phyloP scores from a whole-genome alignment of 257 asterid genomes.

The Penstemon davidsonii region DNA sequence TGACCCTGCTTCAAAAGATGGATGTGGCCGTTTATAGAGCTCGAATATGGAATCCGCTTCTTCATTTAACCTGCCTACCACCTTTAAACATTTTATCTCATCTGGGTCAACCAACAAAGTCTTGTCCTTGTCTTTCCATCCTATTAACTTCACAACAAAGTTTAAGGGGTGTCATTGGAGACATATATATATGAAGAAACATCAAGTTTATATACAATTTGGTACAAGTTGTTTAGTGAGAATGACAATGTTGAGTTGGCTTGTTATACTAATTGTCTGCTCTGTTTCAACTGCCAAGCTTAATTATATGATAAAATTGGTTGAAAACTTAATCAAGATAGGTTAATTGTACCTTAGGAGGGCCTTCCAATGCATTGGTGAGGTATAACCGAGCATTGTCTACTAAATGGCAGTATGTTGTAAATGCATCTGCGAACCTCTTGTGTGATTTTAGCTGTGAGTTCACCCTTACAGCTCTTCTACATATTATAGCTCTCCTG shows the following conservation, averaged over 20 bases:
- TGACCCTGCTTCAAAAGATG: conserved; percentile 40
- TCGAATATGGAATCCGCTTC: conserved; percentile 79
- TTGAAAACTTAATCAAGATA: background rate
- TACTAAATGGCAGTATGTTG: conserved; percentile 63
- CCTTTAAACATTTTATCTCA: conserved; percentile 57
- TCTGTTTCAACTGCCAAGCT: background rate
- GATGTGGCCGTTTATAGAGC: conserved; percentile 44
- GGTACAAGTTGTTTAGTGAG: background rate
- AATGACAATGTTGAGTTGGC: no score
- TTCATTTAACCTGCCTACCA: conserved; percentile 62
- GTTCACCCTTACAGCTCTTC: conserved; percentile 89
- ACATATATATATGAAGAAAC: background rate
- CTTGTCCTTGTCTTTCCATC: conserved; percentile 87
- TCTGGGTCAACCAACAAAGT: conserved; percentile 63
- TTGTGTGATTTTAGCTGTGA: conserved; percentile 86
- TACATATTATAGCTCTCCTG: conserved; percentile 91
- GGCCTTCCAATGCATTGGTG: conserved; percentile 62
- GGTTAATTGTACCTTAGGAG: conserved; percentile 51
- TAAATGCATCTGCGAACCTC: conserved; percentile 80
- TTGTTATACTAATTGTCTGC: no score
- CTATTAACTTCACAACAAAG: conserved; percentile 58
- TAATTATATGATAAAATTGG: background rate
- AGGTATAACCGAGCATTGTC: conserved; percentile 84
- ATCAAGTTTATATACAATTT: no score
- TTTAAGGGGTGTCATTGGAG: background rate